phyloP scores from a whole-genome alignment of 2,329 filamentous ascomycete species.

The Cladobotryum mycophilum region DNA sequence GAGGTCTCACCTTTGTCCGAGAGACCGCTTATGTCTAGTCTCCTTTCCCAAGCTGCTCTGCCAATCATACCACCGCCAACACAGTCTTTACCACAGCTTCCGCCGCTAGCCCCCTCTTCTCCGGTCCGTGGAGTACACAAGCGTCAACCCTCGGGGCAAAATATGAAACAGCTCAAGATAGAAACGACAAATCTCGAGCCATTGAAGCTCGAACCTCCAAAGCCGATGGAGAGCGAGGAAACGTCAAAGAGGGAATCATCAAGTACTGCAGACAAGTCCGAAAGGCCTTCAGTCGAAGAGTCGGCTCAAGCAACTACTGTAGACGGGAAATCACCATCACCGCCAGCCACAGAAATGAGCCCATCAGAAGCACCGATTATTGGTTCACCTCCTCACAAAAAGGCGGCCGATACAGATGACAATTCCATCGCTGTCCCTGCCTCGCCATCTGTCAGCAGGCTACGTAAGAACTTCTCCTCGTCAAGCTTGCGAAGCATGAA shows the following conservation, averaged over 20 bases:
- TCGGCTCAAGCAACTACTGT: not conserved
- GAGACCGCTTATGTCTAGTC: constrained; percentile 25
- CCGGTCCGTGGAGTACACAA: constrained; percentile 56
- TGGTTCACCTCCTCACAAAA: constrained; percentile 28
- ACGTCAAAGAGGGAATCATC: not conserved
- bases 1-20: constrained; percentile 67
- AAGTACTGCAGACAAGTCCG: constrained; percentile 8
- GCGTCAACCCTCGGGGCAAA: constrained; percentile 73
- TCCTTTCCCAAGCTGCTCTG: constrained; percentile 15
- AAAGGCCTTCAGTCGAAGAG: constrained; percentile 3
- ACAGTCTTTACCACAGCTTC: constrained; percentile 40
- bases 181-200: constrained; percentile 53
- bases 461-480: constrained; percentile 63
- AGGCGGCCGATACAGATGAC: constrained; percentile 30
- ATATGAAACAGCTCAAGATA: constrained; percentile 79
- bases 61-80: constrained; percentile 43
- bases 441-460: constrained; percentile 46
- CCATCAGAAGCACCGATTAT: constrained; percentile 21
- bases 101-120: constrained; percentile 25
- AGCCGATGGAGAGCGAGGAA: constrained; percentile 10
- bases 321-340: constrained; percentile 15
- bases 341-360: constrained; percentile 23
- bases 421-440: constrained; percentile 37
- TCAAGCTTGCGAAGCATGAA: constrained; percentile 66
- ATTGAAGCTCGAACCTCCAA: constrained; percentile 7